Evolutionary conservation across 2,329 filamentous ascomycete species (phyloP), one percentile per base, ranked within the genome.

Genomic region (Nothophoma quercina): DNA sequence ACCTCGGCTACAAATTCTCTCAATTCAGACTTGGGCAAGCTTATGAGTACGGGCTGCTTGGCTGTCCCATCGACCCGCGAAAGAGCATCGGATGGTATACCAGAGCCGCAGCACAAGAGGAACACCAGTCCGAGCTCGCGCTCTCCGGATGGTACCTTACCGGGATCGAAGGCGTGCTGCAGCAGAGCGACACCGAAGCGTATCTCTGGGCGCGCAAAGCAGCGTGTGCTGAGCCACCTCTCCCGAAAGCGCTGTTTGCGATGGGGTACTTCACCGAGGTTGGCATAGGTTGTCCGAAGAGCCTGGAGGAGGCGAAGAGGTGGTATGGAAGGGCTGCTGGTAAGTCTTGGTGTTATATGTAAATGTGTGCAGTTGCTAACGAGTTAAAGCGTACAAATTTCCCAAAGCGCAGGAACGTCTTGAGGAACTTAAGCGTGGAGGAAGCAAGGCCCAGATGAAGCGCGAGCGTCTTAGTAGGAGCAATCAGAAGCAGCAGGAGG

Each of bases 201-300:
- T 99, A 97, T 72, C 83, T 99, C 2, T 99, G 95, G 95, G 93
- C 95, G 9, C 83, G 93, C 18, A 98, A 97, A 76, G 93, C 95
- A 2, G 95, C 95, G 0, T 85, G 88, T 59, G 89, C 91, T 3
- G 92, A 93, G 38, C 78, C 78, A 10, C 78, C 79, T 2, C 77
- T 97, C 29, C 87, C 91, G 7, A 99, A 98, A 79, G 95, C 95
- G 0, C 90, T 98, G 77, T 98, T 97, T 76, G 95, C 93, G 0
- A 96, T 99, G 89, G 95, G 95, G 0, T 97, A 98, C 76, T 97
- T 96, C 70, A 96, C 91, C 0, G 95, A 99, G 75, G 88, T 95
- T 40, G 95, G 95, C 10, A 98, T 99, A 64, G 95, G 95, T 23
- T 87, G 91, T 59, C 82, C 88, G 13, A 86, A 89, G 7, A 96